Percentiles rank a stretch among this genome's conserved stretches.
These are phyloP conservation scores for Taiozyma sp. DNA, from an alignment of 1,139 yeast genomes.

Conservation along the genomic window DNA sequence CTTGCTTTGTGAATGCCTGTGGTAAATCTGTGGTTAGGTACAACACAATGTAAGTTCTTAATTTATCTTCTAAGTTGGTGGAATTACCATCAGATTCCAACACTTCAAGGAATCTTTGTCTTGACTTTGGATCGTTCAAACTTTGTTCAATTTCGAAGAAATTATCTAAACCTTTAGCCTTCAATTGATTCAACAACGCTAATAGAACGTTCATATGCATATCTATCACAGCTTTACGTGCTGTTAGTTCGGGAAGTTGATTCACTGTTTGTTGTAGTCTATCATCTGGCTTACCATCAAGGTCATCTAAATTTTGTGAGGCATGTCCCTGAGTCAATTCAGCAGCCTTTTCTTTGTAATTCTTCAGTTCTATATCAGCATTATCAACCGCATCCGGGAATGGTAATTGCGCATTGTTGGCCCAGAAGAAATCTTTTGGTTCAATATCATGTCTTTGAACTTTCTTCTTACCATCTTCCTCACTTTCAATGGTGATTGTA, in stretches of 20 bases:
- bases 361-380: conserved; percentile 77
- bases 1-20: conserved; percentile 55
- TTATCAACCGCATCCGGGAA: conserved; percentile 98
- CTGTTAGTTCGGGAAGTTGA: conserved; percentile 87
- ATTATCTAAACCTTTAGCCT: conserved; percentile 80
- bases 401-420: conserved; percentile 75
- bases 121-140: conserved; percentile 55
- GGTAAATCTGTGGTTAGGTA: conserved; percentile 58
- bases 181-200: conserved; percentile 74
- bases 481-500: conserved; percentile 57
- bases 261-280: conserved; percentile 87
- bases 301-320: conserved; percentile 59
- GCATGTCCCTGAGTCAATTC: conserved; percentile 83
- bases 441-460: conserved; percentile 77
- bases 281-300: conserved; percentile 63
- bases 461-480: conserved; percentile 34
- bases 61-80: conserved; percentile 65
- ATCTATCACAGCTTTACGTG: conserved; percentile 82
- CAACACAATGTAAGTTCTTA: conserved; percentile 81
- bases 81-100: conserved; percentile 36
- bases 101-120: conserved; percentile 54
- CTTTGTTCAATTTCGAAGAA: conserved; percentile 92
- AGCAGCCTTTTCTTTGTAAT: conserved; percentile 82
- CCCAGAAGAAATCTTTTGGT: conserved; percentile 93
- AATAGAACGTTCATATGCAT: conserved; percentile 97